phyloP scores from a whole-genome alignment of 148 eudicot genomes.

The Diospyros kaki region DNA sequence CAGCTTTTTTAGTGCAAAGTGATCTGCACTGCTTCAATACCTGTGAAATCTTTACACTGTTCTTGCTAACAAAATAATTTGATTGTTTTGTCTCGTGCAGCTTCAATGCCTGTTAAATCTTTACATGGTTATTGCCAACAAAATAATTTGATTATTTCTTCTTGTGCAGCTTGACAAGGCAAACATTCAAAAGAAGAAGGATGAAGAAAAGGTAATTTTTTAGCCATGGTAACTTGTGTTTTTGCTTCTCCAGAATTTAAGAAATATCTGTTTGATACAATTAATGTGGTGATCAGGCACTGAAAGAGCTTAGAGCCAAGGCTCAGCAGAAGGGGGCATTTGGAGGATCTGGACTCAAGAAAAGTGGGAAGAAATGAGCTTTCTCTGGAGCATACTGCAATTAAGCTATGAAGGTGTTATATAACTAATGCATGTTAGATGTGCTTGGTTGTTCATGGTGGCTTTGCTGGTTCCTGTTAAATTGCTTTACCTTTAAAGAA shows the following conservation, averaged over 20 bases:
- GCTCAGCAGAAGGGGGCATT: conserved; percentile 75
- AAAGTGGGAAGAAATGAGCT: conserved; percentile 90
- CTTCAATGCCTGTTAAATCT: not conserved
- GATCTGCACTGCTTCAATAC: too few species aligned
- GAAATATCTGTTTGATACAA: not conserved
- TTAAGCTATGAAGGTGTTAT: not conserved
- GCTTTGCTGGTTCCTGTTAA: not conserved
- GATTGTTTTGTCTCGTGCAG: too few species aligned
- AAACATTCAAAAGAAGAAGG: conserved; percentile 87
- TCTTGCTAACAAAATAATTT: too few species aligned
- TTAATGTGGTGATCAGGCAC: conserved; percentile 40
- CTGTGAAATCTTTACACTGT: too few species aligned
- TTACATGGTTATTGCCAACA: not conserved
- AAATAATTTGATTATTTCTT: not conserved
- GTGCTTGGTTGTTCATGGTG: not conserved
- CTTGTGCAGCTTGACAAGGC: conserved; percentile 69
- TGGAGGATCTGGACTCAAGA: conserved; percentile 94
- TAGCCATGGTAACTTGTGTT: not conserved
- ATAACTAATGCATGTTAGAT: not conserved
- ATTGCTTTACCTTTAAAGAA: not conserved
- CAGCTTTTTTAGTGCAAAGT: too few species aligned
- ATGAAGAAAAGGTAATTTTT: conserved; percentile 74
- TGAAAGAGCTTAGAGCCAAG: conserved; percentile 86
- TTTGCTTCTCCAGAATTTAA: not conserved
- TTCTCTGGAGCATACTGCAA: too few species aligned